Percentiles rank a stretch among this genome's conserved stretches.
Evolutionary conservation across 176 grass and related monocot genomes (phyloP).

Genomic region (Cocos nucifera): DNA sequence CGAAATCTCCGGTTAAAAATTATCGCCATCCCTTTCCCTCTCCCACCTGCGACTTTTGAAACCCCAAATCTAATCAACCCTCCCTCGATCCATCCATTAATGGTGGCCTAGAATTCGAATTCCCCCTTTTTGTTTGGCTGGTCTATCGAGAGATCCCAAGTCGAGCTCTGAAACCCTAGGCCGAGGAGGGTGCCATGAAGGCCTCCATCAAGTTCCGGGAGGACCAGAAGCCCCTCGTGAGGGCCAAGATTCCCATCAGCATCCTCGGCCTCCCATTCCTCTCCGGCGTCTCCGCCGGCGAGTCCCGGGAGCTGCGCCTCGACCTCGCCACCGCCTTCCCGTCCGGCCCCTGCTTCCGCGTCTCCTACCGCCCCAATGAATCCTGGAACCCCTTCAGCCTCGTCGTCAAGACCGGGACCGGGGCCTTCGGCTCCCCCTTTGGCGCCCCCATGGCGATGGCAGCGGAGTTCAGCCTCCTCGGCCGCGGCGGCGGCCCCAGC

Average conservation of each 20-base stretch:
- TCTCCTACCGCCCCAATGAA: constrained; percentile 21
- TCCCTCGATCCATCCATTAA: no score
- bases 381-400: constrained; percentile 12
- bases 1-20: no score
- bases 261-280: constrained; percentile 20
- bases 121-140: no score
- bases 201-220: constrained; percentile 23
- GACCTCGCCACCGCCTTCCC: constrained; percentile 23
- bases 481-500: neutral
- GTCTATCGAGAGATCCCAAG: no score
- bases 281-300: constrained; percentile 15
- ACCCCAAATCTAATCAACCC: no score
- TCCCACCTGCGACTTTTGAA: no score
- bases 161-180: neutral
- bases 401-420: constrained; percentile 18
- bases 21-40: no score
- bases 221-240: constrained; percentile 9
- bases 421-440: constrained; percentile 8
- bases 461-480: constrained; percentile 19
- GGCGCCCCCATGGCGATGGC: constrained; percentile 16
- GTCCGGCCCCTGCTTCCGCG: constrained; percentile 16
- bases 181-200: constrained; percentile 17
- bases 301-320: constrained; percentile 11
- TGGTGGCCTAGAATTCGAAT: no score
- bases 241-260: constrained; percentile 18